Conservation (phyloP, 768 basidiomycete genomes). For the Paxillus ammoniavirescens region DNA sequence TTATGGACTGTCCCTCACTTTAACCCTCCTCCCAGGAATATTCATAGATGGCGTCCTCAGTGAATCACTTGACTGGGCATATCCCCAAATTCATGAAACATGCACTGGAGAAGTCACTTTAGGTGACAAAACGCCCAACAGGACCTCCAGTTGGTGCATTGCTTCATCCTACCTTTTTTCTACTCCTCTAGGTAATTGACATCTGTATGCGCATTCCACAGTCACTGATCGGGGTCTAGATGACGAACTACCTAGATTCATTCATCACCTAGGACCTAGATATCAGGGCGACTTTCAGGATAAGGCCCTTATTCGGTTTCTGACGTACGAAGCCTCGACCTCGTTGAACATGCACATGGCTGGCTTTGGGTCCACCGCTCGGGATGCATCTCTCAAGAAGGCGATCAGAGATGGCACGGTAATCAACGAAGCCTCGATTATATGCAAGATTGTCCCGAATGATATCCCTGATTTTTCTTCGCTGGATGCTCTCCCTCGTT, state of each 20-base stretch:
- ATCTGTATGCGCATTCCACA: background rate
- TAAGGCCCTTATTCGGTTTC: conserved; percentile 61
- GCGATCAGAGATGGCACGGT: conserved; percentile 42
- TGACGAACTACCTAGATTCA: conserved; percentile 69
- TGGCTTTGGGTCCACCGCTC: conserved; percentile 43
- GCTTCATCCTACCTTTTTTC: conserved; percentile 65
- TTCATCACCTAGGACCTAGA: conserved; percentile 80
- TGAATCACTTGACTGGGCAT: conserved; percentile 61
- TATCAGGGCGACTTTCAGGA: conserved; percentile 80
- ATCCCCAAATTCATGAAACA: conserved; percentile 51
- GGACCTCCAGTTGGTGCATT: conserved; percentile 55
- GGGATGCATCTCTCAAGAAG: conserved; percentile 36
- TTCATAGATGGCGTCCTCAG: conserved; percentile 72
- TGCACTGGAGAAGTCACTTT: conserved; percentile 45
- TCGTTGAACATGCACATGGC: conserved; percentile 78
- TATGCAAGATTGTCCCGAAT: conserved; percentile 39
- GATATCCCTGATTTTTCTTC: conserved; percentile 14
- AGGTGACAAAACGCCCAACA: conserved; percentile 49
- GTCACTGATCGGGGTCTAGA: conserved; percentile 36
- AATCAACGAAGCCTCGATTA: conserved; percentile 37
- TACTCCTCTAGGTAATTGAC: conserved; percentile 49
- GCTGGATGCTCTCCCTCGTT: conserved; percentile 4
- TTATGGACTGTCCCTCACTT: background rate
- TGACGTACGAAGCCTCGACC: conserved; percentile 84
- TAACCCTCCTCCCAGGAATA: conserved; percentile 45